These are phyloP conservation scores for Moesziomyces antarcticus DNA, from an alignment of 1,284 basidiomycete species.

Conservation along the genomic window DNA sequence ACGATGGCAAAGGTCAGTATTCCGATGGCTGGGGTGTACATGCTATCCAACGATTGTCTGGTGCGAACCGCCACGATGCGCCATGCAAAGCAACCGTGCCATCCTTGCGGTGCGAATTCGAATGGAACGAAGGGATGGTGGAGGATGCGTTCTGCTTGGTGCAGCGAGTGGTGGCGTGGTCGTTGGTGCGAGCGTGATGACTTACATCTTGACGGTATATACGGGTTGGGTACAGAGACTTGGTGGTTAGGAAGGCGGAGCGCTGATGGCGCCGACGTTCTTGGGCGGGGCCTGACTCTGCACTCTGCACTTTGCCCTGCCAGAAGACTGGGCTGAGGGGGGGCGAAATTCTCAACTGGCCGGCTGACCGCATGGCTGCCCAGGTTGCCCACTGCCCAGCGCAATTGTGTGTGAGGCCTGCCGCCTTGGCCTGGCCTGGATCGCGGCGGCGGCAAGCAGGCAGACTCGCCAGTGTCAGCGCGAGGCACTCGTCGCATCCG, in stretches of 20 bases:
- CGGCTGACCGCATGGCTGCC: background rate
- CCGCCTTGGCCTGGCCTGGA: background rate
- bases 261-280: constrained; percentile 32
- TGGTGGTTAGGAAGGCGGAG: constrained; percentile 36
- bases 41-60: no score
- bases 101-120: no score
- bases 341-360: background rate
- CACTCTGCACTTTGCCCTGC: constrained; percentile 7
- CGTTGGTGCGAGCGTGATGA: constrained; percentile 2
- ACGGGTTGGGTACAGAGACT: constrained; percentile 43
- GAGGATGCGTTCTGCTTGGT: background rate
- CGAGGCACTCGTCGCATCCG: background rate
- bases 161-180: background rate
- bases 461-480: background rate
- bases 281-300: constrained; percentile 10
- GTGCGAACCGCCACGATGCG: no score
- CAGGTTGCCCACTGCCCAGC: no score
- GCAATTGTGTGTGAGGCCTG: no score
- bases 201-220: constrained; percentile 56
- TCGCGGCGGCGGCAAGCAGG: background rate
- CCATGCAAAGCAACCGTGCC: no score
- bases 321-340: background rate
- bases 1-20: constrained; percentile 10
- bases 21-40: background rate
- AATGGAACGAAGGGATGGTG: background rate